Conservation (phyloP, 495 filamentous ascomycete species). For the Filosporella fistucella region DNA sequence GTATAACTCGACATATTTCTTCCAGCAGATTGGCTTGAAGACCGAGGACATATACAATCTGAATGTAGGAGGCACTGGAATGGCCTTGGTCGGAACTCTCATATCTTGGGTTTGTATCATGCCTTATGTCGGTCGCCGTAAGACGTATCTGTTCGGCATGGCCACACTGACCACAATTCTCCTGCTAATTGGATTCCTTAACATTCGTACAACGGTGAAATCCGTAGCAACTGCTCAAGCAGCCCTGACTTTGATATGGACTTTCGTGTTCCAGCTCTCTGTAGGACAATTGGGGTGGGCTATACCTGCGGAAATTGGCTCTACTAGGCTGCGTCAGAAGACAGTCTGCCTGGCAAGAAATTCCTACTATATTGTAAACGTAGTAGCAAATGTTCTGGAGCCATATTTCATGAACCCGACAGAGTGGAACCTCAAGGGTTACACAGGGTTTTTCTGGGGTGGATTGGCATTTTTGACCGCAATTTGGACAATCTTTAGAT, state of each 20-base stretch:
- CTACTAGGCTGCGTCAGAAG: conserved; percentile 15
- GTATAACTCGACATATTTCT: conserved; percentile 61
- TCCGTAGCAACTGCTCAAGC: conserved; percentile 26
- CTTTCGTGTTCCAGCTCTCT: conserved; percentile 48
- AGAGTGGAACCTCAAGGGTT: conserved; percentile 68
- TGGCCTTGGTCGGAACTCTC: conserved; percentile 38
- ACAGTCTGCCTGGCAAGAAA: conserved; percentile 31
- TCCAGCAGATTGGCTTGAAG: conserved; percentile 33
- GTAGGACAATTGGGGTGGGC: conserved; percentile 53
- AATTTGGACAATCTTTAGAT: conserved; percentile 66
- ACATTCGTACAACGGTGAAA: conserved; percentile 43
- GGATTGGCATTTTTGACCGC: conserved; percentile 50
- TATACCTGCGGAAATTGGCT: conserved; percentile 13
- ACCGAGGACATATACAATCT: conserved; percentile 26
- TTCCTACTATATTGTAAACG: conserved; percentile 37
- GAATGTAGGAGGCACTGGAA: conserved; percentile 25
- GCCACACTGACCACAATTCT: not conserved
- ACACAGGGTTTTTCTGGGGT: conserved; percentile 14
- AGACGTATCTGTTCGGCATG: conserved; percentile 31
- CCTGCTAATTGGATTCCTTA: conserved; percentile 24
- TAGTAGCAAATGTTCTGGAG: conserved; percentile 9
- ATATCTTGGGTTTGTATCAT: not conserved
- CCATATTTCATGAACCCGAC: conserved; percentile 65
- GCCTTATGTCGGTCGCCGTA: conserved; percentile 31
- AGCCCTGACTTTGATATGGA: conserved; percentile 45